Evolutionary conservation across 2,329 filamentous ascomycete genomes (phyloP), one percentile per base, ranked within the genome.

Genomic region (Colletotrichum sp.): DNA sequence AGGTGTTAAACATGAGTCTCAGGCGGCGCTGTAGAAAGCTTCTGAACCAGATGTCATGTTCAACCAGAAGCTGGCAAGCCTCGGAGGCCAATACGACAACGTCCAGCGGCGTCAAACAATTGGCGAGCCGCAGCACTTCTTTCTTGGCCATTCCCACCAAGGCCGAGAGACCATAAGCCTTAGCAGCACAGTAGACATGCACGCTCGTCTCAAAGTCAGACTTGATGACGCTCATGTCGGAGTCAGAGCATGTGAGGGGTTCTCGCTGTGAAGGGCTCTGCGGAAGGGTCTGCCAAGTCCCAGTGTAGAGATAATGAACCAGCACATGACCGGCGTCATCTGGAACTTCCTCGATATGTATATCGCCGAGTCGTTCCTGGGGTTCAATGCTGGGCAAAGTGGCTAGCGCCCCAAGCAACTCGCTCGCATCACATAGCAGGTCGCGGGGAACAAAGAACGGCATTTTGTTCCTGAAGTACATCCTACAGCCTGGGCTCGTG

Each of bases 271-370:
- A n/a, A 18, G 34, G 21, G 13, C 26, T 36, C 26, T 15, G n/a
- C 15, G 18, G 6, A 10, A 76, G 67, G 16, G 62, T 71, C 21
- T 75, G 67, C 71, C 64, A 76, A 15, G 26, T 67, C 12, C 71
- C 28, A 2, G 75, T 75, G 13, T 71, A 15, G 9, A 76, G 62
- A 39, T 68, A 76, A 63, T 76, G 67, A 26, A 76, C 32, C 12
- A 76, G 39, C 0, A 71, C 44, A 44, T 76, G 63, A n/a, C 71
- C 71, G n/a, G 28, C 71, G 3, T 71, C 60, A 24, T 71, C 49
- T 16, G 39, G 62, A 4, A 76, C 10, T 10, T 68, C 16, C 3
- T 16, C 13, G n/a, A 68, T 24, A 12, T n/a, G 49, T 18, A 68
- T 57, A 0, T 36, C 21, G 8, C 13, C 5, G 18, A 10, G 28